phyloP scores from a whole-genome alignment of 2,329 filamentous ascomycete genomes.

The Macrophomina phaseolina region DNA sequence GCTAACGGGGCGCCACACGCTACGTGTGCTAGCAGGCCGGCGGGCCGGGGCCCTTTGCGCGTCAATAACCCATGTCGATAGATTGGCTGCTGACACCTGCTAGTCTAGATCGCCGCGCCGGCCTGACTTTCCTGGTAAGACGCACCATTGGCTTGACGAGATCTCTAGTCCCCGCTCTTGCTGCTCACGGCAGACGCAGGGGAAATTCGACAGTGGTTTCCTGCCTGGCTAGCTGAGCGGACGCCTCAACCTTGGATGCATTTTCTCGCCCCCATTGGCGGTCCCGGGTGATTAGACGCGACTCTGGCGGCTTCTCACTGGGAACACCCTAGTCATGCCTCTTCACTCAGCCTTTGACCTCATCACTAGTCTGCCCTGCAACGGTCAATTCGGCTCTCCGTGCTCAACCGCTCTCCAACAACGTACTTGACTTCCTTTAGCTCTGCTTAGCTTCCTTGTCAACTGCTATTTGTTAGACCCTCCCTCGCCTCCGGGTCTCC shows the following conservation, averaged over 20 bases:
- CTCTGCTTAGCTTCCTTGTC: neutral
- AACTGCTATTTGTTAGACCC: neutral
- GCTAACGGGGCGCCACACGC: slow-evolving; percentile 20
- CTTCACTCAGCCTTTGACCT: neutral
- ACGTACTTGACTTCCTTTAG: slow-evolving; percentile 4
- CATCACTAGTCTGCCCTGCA: neutral
- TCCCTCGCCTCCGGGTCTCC: neutral
- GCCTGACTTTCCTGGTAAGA: slow-evolving; percentile 2
- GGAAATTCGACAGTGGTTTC: slow-evolving; percentile 5
- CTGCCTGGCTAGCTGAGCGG: slow-evolving; percentile 1
- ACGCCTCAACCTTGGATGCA: neutral
- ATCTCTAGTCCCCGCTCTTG: neutral
- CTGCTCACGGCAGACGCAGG: slow-evolving; percentile 13
- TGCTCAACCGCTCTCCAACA: neutral
- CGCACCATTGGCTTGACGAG: neutral
- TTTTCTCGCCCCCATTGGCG: neutral
- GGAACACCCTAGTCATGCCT: neutral
- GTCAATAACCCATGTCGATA: slow-evolving; percentile 21
- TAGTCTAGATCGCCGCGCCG: slow-evolving; percentile 5
- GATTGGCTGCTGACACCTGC: neutral
- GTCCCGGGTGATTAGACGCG: neutral
- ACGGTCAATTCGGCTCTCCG: neutral
- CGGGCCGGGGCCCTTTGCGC: neutral
- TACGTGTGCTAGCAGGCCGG: neutral
- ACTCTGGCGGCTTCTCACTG: neutral